Evolutionary conservation across 148 eudicot genomes (phyloP).

Genomic region (Agrostemma githago): DNA sequence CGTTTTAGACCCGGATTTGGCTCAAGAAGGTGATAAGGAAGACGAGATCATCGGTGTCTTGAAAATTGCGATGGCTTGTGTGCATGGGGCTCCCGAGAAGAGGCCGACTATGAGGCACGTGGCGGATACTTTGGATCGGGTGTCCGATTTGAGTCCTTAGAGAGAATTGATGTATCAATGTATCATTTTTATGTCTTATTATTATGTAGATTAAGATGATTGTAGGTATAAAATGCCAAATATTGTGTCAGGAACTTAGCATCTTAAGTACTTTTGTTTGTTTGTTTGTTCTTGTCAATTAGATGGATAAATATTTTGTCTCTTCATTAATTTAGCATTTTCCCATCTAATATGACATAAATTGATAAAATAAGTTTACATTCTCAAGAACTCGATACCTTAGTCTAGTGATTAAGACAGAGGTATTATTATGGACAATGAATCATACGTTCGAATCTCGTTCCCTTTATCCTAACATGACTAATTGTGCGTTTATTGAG

Average conservation of each 20-base stretch:
- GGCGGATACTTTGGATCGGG: slow-evolving; percentile 58
- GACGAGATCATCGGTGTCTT: slow-evolving; percentile 79
- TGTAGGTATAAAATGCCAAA: slow-evolving; percentile 17
- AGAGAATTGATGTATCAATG: slow-evolving; percentile 2
- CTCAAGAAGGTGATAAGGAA: slow-evolving; percentile 63
- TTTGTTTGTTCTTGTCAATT: slow-evolving; percentile 22
- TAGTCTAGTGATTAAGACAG: too few relatives aligned
- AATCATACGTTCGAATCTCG: too few relatives aligned
- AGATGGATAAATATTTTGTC: slow-evolving; percentile 1
- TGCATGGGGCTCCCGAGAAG: slow-evolving; percentile 59
- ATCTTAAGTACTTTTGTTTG: slow-evolving; percentile 17
- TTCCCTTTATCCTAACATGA: too few relatives aligned
- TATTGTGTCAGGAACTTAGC: slow-evolving; percentile 16
- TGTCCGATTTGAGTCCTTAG: slow-evolving; percentile 32
- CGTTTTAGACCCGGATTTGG: slow-evolving; percentile 66
- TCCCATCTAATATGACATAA: too few relatives aligned
- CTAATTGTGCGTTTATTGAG: too few relatives aligned
- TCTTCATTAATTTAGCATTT: too few relatives aligned
- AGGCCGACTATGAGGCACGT: slow-evolving; percentile 80
- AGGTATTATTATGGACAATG: too few relatives aligned
- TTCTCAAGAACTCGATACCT: too few relatives aligned
- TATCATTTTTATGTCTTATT: not conserved
- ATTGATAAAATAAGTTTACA: too few relatives aligned
- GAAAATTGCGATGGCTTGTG: slow-evolving; percentile 90
- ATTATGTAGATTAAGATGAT: not conserved